Base-by-base conservation (phyloP, 78 protist genomes). In the Speleostelium caveatum region DNA sequence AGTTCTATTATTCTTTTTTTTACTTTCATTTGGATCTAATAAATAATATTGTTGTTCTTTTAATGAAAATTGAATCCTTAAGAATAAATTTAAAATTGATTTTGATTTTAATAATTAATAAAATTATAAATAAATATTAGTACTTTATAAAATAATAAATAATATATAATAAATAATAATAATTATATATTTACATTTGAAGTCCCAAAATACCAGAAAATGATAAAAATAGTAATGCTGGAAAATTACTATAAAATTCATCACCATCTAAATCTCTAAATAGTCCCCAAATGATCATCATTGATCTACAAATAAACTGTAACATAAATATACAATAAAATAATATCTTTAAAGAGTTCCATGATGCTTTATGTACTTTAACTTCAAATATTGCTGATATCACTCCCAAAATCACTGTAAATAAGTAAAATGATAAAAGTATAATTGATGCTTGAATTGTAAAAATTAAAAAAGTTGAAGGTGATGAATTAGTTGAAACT, bases 181-280 rank as follows among this genome's bases (percentile, higher is more conserved):
- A 60, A 60, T 60, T 26, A 60, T 33, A 17, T 38, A 41, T 42
- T 26, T 72, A 72, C 78, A 72, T 72, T 72, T 72, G 78, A 51
- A 72, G 51, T 17, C 58, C 78, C 3, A 72, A 24, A 36, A 72
- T 24, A 72, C 78, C 78, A 33, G 51, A 28, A 72, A 36, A 72
- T 28, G 78, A 72, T n/a, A 72, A 51, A 72, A 72, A 72, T 53
- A 72, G 39, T 72, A 72, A 33, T 51, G 78, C 33, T 22, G 78
- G 78, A 33, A 72, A 72, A 33, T 72, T 72, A 32, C 65, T 33
- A 53, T 72, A 72, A 53, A 72, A 72, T 33, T 72, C 78, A 33
- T 63, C 78, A 33, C 78, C 78, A 51, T 72, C 59, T 19, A 72
- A 30, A 16, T 33, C 22, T 4, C 51, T 53, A 1, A 72, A 28